Percentiles rank a stretch among this genome's conserved stretches.
phyloP scores from a whole-genome alignment of 2,329 filamentous ascomycete genomes.

The Talaromyces sp. region DNA sequence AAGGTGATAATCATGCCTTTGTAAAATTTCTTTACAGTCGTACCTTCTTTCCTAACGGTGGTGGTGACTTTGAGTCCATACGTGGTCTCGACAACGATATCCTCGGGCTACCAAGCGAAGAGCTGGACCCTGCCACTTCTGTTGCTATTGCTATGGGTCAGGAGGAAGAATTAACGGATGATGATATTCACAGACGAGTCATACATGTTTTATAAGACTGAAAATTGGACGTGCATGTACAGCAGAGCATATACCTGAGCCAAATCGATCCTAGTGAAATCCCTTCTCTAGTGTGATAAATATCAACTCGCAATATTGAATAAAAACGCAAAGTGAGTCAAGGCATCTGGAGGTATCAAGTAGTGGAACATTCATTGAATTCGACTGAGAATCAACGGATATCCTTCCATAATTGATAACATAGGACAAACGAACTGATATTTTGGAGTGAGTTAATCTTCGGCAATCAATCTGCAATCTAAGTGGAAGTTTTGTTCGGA shows the following conservation, averaged over 20 bases:
- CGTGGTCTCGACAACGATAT: constrained; percentile 8
- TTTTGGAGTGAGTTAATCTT: neutral
- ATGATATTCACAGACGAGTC: neutral
- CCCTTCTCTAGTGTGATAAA: neutral
- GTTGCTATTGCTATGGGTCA: constrained; percentile 2
- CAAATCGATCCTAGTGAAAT: neutral
- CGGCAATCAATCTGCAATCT: neutral
- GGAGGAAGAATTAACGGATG: neutral
- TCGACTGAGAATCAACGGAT: neutral
- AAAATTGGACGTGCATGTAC: neutral
- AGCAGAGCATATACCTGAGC: no score
- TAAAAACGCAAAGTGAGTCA: neutral
- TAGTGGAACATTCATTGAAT: neutral
- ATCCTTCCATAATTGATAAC: neutral
- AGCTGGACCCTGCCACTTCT: constrained; percentile 12
- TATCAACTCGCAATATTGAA: neutral
- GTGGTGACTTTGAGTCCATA: constrained; percentile 11
- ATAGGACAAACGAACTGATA: neutral
- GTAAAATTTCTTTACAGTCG: constrained; percentile 54
- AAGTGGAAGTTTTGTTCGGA: neutral
- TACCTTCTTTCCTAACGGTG: constrained; percentile 49
- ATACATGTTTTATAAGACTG: neutral
- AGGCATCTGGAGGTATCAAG: neutral
- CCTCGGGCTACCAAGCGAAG: constrained; percentile 10
- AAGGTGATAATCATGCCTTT: constrained; percentile 46